A percentile compares a stretch with the other conserved stretches of the same genome.
Conservation (phyloP, 768 basidiomycete genomes). For the Leucocoprinus sp. region DNA sequence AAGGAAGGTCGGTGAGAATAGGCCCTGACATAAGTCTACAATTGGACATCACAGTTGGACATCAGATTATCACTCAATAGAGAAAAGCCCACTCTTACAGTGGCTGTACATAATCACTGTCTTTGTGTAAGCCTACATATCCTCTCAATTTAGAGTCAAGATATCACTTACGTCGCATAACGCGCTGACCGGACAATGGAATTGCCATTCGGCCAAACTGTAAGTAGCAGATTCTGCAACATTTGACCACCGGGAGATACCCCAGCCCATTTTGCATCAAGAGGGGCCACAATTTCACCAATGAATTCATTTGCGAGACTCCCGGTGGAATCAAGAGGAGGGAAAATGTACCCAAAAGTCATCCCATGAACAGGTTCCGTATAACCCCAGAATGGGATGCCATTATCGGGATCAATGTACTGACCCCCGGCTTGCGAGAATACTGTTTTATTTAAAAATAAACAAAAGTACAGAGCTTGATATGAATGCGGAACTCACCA, state of each 20-base stretch:
- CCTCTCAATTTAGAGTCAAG: not conserved
- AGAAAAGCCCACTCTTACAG: conserved; percentile 24
- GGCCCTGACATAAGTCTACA: conserved; percentile 44
- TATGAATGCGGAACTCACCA: not conserved
- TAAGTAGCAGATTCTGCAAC: conserved; percentile 12
- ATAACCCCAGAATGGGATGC: conserved; percentile 42
- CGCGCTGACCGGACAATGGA: conserved; percentile 45
- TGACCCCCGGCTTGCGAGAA: not conserved
- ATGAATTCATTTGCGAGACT: conserved; percentile 46
- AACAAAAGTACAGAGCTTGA: not conserved
- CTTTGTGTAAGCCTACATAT: not conserved
- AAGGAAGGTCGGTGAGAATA: conserved; percentile 41
- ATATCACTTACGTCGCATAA: conserved; percentile 39
- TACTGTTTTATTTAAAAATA: not conserved
- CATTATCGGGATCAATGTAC: conserved; percentile 40
- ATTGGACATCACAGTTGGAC: conserved; percentile 13
- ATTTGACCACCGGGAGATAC: conserved; percentile 20
- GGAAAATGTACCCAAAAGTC: conserved; percentile 45
- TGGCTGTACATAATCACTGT: conserved; percentile 44
- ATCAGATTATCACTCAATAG: no score
- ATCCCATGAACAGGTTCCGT: conserved; percentile 35
- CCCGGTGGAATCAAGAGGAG: conserved; percentile 33
- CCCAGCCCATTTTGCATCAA: conserved; percentile 48
- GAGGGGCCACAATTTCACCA: conserved; percentile 52
- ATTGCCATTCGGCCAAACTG: conserved; percentile 54